Percentiles rank a stretch among this genome's conserved stretches.
These are phyloP conservation scores for Gamarada debralockiae DNA, from an alignment of 495 filamentous ascomycete species.

Conservation along the genomic window DNA sequence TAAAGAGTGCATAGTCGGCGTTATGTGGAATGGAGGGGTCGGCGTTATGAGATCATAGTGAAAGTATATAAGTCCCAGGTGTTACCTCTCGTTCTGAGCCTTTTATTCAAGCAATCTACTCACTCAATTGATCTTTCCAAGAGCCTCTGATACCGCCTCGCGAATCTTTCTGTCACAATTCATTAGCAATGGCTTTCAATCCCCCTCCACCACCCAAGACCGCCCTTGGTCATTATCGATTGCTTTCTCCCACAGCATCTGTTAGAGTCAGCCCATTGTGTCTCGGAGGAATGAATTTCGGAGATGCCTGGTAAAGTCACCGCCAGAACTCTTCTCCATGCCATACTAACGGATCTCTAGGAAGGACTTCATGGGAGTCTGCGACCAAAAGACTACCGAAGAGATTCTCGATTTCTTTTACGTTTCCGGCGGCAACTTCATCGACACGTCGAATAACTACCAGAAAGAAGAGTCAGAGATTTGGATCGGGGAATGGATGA, in stretches of 20 bases:
- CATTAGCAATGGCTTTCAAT: not conserved
- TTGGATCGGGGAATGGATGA: conserved; percentile 79
- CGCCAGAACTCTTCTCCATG: not conserved
- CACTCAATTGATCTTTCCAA: no score
- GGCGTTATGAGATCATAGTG: no score
- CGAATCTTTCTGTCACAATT: not conserved
- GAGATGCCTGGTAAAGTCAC: conserved; percentile 45
- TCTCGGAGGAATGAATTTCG: conserved; percentile 62
- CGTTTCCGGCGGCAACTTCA: conserved; percentile 69
- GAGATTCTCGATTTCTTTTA: conserved; percentile 66
- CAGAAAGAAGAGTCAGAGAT: conserved; percentile 56
- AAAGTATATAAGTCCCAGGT: no score
- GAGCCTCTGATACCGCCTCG: not conserved
- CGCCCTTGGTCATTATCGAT: conserved; percentile 52
- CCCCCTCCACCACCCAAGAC: conserved; percentile 36
- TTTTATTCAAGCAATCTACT: not conserved
- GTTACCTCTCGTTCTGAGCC: not conserved
- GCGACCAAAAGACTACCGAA: conserved; percentile 57
- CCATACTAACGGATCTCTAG: conserved; percentile 10
- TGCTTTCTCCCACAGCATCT: conserved; percentile 54
- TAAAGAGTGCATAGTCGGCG: no score
- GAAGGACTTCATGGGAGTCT: conserved; percentile 50
- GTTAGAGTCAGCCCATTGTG: conserved; percentile 58
- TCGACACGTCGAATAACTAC: conserved; percentile 52
- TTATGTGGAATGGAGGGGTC: no score